Evolutionary conservation across 129 eudicot genomes (phyloP).

Genomic region (Chrysanthemum makinoi): DNA sequence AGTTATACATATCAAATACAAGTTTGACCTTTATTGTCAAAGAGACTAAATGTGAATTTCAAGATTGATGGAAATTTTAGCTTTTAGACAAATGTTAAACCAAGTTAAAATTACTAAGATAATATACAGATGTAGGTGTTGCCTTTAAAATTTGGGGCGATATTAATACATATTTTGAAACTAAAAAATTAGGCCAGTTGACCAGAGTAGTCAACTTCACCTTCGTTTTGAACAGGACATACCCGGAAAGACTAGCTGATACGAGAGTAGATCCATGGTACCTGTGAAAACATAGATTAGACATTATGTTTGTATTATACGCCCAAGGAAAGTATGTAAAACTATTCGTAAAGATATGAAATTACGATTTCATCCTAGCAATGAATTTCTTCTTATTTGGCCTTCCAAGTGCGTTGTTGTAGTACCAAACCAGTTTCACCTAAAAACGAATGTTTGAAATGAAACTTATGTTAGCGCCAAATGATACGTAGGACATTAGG

Average conservation of each 20-base stretch:
- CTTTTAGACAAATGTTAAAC: not conserved
- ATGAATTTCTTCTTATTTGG: conserved; percentile 91
- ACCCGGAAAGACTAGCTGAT: conserved; percentile 98
- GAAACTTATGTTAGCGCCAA: not conserved
- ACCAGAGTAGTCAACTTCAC: conserved; percentile 11
- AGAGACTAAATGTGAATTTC: conserved; percentile 7
- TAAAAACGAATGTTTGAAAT: conserved; percentile 29
- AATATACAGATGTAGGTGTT: not conserved
- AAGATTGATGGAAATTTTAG: conserved; percentile 7
- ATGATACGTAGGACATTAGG: not conserved
- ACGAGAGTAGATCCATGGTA: conserved; percentile 94
- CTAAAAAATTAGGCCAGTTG: conserved; percentile 12
- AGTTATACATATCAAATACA: conserved; percentile 6
- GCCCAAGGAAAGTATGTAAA: not conserved
- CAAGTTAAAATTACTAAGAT: not conserved
- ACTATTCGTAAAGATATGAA: conserved; percentile 7
- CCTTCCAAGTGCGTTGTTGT: conserved; percentile 94
- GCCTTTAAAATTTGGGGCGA: not conserved
- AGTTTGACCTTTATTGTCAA: conserved; percentile 27
- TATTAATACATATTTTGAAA: conserved; percentile 3
- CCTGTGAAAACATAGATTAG: conserved; percentile 42
- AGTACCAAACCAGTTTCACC: conserved; percentile 99
- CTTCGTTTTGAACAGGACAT: conserved; percentile 19
- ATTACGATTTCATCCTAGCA: conserved; percentile 85
- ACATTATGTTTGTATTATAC: not conserved